phyloP scores from a whole-genome alignment of 768 basidiomycete genomes.

The Lactarius sanguifluus region DNA sequence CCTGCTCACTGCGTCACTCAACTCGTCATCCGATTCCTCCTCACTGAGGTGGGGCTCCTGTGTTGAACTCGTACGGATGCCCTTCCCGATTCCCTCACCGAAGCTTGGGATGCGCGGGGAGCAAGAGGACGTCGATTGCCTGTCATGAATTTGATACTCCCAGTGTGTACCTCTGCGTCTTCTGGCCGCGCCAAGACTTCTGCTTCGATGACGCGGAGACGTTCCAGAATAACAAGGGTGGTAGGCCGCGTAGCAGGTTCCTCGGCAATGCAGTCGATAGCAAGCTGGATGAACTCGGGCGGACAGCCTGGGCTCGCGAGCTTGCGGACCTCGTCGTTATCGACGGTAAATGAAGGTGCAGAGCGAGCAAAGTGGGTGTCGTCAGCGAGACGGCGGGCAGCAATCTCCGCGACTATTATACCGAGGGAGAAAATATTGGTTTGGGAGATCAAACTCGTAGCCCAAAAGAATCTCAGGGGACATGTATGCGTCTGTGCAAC shows the following conservation, averaged over 20 bases:
- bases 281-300: conserved; percentile 69
- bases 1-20: conserved; percentile 57
- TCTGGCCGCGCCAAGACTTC: conserved; percentile 70
- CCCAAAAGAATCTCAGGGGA: conserved; percentile 93
- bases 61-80: conserved; percentile 44
- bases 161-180: conserved; percentile 75
- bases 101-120: conserved; percentile 87
- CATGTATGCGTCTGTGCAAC: conserved; percentile 95
- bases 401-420: conserved; percentile 90
- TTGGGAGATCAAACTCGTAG: conserved; percentile 86
- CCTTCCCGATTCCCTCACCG: conserved; percentile 65
- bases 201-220: conserved; percentile 76
- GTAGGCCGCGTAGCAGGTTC: conserved; percentile 70
- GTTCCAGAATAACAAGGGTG: conserved; percentile 75
- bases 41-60: conserved; percentile 39
- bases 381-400: conserved; percentile 81
- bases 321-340: conserved; percentile 65
- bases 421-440: conserved; percentile 96
- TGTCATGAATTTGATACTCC: conserved; percentile 82
- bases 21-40: conserved; percentile 68
- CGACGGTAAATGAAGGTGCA: conserved; percentile 78
- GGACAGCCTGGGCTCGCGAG: conserved; percentile 78
- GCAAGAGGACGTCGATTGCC: conserved; percentile 56
- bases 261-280: conserved; percentile 70
- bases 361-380: conserved; percentile 73